phyloP scores from a whole-genome alignment of 352 stramenopile genomes.

The Phytopythium kandeliae region DNA sequence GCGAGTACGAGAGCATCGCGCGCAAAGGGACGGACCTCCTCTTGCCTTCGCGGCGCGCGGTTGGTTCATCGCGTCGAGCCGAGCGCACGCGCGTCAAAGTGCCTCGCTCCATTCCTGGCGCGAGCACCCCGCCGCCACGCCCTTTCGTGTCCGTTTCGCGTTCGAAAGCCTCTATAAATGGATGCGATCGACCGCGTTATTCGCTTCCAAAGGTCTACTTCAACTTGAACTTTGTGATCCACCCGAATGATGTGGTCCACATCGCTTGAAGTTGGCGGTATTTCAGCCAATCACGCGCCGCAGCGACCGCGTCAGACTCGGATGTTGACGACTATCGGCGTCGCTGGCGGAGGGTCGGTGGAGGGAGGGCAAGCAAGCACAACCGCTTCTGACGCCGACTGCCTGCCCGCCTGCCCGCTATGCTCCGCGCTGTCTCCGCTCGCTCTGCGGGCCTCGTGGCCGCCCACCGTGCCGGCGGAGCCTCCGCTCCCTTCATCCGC shows the following conservation, averaged over 20 bases:
- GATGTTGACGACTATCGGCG: slow-evolving; percentile 1
- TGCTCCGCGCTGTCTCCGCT: slow-evolving; percentile 19
- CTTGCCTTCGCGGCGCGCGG: background rate
- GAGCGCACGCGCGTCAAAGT: background rate
- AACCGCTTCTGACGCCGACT: slow-evolving; percentile 8
- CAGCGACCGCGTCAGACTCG: background rate
- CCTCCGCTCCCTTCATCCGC: slow-evolving; percentile 7
- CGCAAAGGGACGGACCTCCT: slow-evolving; percentile 1
- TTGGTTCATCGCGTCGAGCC: slow-evolving; percentile 2
- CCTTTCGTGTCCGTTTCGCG: slow-evolving; percentile 1
- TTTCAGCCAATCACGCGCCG: slow-evolving; percentile 10
- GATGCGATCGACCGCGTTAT: background rate
- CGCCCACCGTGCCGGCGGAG: background rate
- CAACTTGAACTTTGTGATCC: slow-evolving; percentile 10
- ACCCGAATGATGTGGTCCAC: slow-evolving; percentile 17
- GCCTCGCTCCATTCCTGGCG: background rate
- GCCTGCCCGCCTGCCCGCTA: background rate
- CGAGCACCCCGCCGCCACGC: too few relatives aligned
- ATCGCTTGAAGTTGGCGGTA: slow-evolving; percentile 20
- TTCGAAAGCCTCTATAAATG: background rate
- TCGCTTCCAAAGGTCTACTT: slow-evolving; percentile 8
- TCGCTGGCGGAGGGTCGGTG: too few relatives aligned
- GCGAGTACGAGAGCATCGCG: too few relatives aligned
- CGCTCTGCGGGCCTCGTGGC: slow-evolving; percentile 8
- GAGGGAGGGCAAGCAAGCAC: slow-evolving; percentile 1